Evolutionary conservation across 805 yeast species (phyloP), one percentile per base, ranked within the genome.

Genomic region (Yamadazyma sp.): DNA sequence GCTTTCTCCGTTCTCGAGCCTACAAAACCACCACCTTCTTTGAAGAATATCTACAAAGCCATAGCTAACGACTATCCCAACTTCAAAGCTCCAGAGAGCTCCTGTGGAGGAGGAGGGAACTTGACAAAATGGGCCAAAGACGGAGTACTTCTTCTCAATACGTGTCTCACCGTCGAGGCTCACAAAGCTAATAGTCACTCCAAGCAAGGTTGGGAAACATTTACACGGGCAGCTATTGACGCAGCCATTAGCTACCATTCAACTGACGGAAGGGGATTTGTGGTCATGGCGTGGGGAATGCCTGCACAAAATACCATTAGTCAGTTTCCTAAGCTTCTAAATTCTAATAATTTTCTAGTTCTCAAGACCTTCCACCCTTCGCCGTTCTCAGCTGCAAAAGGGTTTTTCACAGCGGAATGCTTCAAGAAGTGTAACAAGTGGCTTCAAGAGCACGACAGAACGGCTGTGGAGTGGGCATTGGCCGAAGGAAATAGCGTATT

Each of bases 111-210:
- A 9, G 73, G 73, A 1, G 91, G 90, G 0, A 80, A 85, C 46
- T 66, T 93, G 42, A 77, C 86, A 0, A 69, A 74, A 32, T 93
- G 99, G 99, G 85, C 97, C 1, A 48, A 72, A 24, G 82, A 82
- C 48, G 99, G 99, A 3, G 96, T 93, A 2, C 64, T 93, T 17
- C 63, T 93, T 68, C 71, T 93, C 29, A 93, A 93, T 64, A 81
- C 98, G 0, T 80, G 91, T 35, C 66, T 93, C 1, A 93, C 98
- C 0, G 99, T 93, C 0, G 82, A 82, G 42, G 96, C 96, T 0
- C 97, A 91, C 55, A 78, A 81, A 53, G 95, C 99, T 8, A 88
- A 89, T 53, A 88, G 97, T 9, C 99, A 93, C 55, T 78, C 96
- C 0, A 78, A 80, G 22, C 71, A 71, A 48, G 99, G 99, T 0